A percentile compares a stretch with the other conserved stretches of the same genome.
phyloP scores from a whole-genome alignment of 345 rosid species.

The Linum trigynum region DNA sequence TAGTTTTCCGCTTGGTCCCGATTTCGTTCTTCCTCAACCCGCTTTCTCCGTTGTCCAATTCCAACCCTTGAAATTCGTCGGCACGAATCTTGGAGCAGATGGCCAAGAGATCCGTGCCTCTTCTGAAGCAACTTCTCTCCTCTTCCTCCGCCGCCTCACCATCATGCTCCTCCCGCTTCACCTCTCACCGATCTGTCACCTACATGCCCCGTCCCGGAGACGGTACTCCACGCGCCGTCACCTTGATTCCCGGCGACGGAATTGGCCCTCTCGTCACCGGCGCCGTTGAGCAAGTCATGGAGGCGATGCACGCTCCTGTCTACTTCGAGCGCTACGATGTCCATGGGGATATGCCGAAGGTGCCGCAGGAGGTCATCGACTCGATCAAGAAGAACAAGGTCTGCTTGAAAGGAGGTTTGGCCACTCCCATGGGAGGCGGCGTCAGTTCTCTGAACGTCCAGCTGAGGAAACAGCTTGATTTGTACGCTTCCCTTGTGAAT shows the following conservation, averaged over 20 bases:
- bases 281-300: too few relatives aligned
- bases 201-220: conserved; percentile 99
- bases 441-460: conserved; percentile 79
- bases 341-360: conserved; percentile 61
- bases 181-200: conserved; percentile 58
- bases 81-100: conserved; percentile 16
- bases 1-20: too few relatives aligned
- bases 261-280: too few relatives aligned
- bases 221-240: conserved; percentile 40
- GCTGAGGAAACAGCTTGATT: conserved; percentile 75
- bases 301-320: too few relatives aligned
- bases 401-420: conserved; percentile 76
- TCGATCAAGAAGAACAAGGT: conserved; percentile 88
- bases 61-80: too few relatives aligned
- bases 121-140: conserved; percentile 39
- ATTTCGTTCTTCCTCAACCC: too few relatives aligned
- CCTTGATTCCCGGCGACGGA: too few relatives aligned
- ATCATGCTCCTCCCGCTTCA: conserved; percentile 16
- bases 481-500: conserved; percentile 78
- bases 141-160: conserved; percentile 14
- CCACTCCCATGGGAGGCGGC: conserved; percentile 89
- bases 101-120: conserved; percentile 47
- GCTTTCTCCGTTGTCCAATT: too few relatives aligned
- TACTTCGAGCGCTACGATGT: too few relatives aligned
- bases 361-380: conserved; percentile 75